phyloP scores from a whole-genome alignment of 2,329 filamentous ascomycete genomes.

The Colletotrichum neosansevieriae region DNA sequence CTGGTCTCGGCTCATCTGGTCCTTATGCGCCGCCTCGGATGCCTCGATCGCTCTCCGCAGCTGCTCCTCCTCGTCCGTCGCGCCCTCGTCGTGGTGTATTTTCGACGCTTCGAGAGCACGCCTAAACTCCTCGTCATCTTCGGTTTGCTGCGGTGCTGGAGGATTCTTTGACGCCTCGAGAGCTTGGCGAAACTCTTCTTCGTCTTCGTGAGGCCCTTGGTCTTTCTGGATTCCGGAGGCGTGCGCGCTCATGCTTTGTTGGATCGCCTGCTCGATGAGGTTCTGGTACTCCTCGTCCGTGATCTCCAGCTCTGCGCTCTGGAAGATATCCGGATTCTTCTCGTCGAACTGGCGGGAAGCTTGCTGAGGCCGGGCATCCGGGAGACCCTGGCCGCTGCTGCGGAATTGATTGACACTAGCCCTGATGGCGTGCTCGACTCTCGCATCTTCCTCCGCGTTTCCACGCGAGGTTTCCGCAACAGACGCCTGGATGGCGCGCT shows the following conservation, averaged over 20 bases:
- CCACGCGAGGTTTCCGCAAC: conserved; percentile 79
- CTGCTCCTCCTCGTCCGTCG: conserved; percentile 55
- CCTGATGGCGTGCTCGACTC: conserved; percentile 79
- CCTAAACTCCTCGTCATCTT: conserved; percentile 53
- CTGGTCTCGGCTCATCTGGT: conserved; percentile 56
- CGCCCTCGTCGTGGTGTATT: conserved; percentile 36
- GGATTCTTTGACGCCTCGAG: conserved; percentile 53
- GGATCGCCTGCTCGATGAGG: conserved; percentile 67
- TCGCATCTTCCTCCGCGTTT: conserved; percentile 75
- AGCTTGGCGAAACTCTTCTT: conserved; percentile 55
- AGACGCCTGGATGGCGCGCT: conserved; percentile 77
- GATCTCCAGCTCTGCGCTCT: conserved; percentile 52
- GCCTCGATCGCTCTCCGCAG: conserved; percentile 61
- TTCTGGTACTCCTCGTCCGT: conserved; percentile 70
- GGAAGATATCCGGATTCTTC: conserved; percentile 37
- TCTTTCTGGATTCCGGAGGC: conserved; percentile 40
- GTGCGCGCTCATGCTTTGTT: conserved; percentile 59
- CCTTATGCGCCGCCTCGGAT: conserved; percentile 58
- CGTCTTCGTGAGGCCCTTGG: conserved; percentile 43
- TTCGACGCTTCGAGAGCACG: conserved; percentile 58
- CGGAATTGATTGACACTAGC: conserved; percentile 73
- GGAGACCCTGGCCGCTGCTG: conserved; percentile 41
- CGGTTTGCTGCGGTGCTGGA: conserved; percentile 14
- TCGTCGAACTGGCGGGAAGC: conserved; percentile 17
- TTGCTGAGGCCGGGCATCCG: conserved; percentile 17